Evolutionary conservation across 2,329 filamentous ascomycete species (phyloP), one percentile per base, ranked within the genome.

Genomic region (Stemphylium beticola): DNA sequence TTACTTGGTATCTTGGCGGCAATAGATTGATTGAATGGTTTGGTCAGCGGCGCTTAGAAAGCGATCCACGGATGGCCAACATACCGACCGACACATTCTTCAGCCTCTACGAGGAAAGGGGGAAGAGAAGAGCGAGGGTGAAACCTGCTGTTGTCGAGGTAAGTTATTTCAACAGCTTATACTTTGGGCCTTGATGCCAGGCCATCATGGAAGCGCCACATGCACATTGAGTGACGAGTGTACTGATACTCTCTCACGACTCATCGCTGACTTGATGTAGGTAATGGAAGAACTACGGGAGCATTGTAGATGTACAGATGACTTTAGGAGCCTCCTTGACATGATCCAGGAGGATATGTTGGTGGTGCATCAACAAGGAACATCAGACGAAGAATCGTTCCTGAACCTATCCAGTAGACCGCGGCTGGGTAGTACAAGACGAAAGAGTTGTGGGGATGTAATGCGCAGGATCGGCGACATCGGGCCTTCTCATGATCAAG

Each of bases 1-100:
- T 64, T 1, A 67, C 61, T 5, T 74, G 72, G 72, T 61, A 38
- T 31, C 31, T 49, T 26, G 52, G 58, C n/a, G 58, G 55, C 11
- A 18, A 29, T 15, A 42, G 14, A 42, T 33, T 34, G 12, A 31
- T 49, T 15, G 14, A 49, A 36, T 9, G 38, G 2, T 49, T 49
- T 15, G 38, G 47, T 12, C 10, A 15, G 2, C 31, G 18, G 20
- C 47, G 47, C 17, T 29, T 49, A 22, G 47, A 20, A 6, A 15
- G 18, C 1, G 47, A 49, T 29, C 47, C 31, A 2, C 20, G 10
- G 3, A 8, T 20, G 15, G 47, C 31, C 11, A 29, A 43, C 11
- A 22, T 31, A 15, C 26, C 29, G 2, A 43, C 20, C 2, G 38
- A 49, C 29, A 49, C 47, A 1, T 49, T 49, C 7, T 49, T 43